Evolutionary conservation across 148 eudicot genomes (phyloP).

Genomic region (Persicaria tinctoria): DNA sequence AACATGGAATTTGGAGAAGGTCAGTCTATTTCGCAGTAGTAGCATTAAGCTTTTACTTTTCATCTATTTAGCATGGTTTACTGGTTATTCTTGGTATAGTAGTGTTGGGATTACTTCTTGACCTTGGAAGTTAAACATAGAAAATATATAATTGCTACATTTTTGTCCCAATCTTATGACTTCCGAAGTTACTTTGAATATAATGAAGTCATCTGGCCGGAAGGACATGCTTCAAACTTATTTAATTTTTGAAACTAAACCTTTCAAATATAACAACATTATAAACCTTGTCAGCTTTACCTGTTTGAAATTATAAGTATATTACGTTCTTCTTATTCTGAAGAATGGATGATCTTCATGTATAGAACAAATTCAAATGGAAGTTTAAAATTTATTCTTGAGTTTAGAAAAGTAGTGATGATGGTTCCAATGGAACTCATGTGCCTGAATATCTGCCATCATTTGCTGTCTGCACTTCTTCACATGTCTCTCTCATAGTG

Average conservation of each 20-base stretch:
- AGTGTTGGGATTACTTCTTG: conserved; percentile 6
- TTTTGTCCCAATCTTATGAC: neutral
- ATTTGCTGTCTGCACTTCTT: neutral
- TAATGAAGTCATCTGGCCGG: neutral
- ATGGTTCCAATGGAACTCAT: neutral
- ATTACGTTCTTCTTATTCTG: neutral
- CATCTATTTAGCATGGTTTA: neutral
- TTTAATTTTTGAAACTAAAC: neutral
- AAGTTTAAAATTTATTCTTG: neutral
- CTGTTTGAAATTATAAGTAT: neutral
- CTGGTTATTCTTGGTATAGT: neutral
- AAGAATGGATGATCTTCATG: neutral
- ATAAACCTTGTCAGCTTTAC: neutral
- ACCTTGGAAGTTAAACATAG: conserved; percentile 1
- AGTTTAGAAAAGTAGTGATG: neutral
- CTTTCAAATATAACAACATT: neutral
- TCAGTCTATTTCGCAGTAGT: conserved; percentile 13
- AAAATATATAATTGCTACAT: neutral
- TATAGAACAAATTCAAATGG: neutral
- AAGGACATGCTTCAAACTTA: neutral
- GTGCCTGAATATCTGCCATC: neutral
- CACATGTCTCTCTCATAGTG: neutral
- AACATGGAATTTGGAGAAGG: conserved; percentile 97
- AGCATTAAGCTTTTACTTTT: neutral
- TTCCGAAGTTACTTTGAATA: neutral